phyloP scores from a whole-genome alignment of 306 rosid genomes.

The Vigna reflexopilosa region DNA sequence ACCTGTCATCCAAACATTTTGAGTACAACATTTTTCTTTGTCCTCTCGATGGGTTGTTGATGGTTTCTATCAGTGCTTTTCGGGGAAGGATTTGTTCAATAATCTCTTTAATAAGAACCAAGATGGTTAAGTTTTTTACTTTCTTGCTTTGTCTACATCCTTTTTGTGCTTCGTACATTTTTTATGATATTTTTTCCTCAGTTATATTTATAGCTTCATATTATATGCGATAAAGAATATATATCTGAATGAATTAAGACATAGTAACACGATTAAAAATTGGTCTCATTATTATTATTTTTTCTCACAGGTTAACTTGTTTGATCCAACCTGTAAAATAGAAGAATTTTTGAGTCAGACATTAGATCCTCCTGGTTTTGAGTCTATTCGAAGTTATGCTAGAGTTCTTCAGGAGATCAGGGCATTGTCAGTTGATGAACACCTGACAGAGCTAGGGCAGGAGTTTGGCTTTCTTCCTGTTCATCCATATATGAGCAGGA shows the following conservation, averaged over 20 bases:
- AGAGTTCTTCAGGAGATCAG: slow-evolving; percentile 79
- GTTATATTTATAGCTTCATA: background rate
- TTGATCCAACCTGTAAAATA: slow-evolving; percentile 70
- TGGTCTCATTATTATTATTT: slow-evolving; percentile 4
- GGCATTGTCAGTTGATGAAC: slow-evolving; percentile 71
- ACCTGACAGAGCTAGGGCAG: slow-evolving; percentile 74
- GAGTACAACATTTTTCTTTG: no score
- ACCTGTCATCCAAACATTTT: background rate
- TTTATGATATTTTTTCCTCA: no score
- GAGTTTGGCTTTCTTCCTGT: slow-evolving; percentile 81
- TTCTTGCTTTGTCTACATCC: background rate
- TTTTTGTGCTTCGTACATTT: background rate
- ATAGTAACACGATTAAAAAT: background rate
- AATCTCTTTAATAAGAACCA: no score
- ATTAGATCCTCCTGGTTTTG: slow-evolving; percentile 74
- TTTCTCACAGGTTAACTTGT: slow-evolving; percentile 67
- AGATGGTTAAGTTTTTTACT: no score
- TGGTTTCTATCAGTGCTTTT: no score
- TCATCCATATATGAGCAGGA: slow-evolving; percentile 77
- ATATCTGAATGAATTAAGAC: background rate
- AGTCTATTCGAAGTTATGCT: slow-evolving; percentile 71
- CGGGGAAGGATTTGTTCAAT: no score
- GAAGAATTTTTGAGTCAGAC: slow-evolving; percentile 67
- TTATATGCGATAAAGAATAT: background rate
- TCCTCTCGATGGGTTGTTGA: no score